Conservation (phyloP, 202 grass and related monocot genomes). For the Setaria viridis region DNA sequence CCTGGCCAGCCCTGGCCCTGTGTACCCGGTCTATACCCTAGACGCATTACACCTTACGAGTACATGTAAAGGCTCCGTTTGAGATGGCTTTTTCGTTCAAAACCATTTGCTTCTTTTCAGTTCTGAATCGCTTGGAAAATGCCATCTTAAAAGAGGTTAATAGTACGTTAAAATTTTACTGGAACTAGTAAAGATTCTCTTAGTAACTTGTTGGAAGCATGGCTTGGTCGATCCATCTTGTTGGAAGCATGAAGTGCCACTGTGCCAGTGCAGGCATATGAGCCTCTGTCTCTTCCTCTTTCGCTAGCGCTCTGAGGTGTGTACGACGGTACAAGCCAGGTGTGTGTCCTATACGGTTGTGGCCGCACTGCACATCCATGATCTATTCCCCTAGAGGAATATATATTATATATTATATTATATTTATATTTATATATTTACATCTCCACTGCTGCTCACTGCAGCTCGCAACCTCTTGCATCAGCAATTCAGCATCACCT, state of each 20-base stretch:
- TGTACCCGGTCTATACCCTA: not conserved
- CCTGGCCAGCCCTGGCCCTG: not conserved
- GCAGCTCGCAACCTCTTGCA: not conserved
- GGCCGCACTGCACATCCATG: constrained; percentile 51
- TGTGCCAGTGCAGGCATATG: not conserved
- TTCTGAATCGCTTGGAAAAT: not conserved
- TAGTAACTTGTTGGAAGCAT: not conserved
- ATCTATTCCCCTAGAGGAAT: constrained; percentile 27
- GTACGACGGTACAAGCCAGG: constrained; percentile 34
- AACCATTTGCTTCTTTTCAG: not conserved
- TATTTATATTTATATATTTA: not conserved
- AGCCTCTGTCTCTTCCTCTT: not conserved
- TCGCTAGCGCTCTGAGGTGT: not conserved
- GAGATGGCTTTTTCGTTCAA: not conserved
- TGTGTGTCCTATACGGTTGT: constrained; percentile 30
- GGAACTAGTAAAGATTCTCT: not conserved
- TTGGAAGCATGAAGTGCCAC: not conserved
- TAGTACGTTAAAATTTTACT: not conserved
- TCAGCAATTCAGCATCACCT: not conserved
- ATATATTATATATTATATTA: not conserved
- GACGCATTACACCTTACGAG: not conserved
- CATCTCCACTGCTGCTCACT: not conserved
- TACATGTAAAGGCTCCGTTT: not conserved
- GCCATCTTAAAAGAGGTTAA: not conserved
- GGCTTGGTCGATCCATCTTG: constrained; percentile 26